Evolutionary conservation across 2,329 filamentous ascomycete genomes (phyloP).

Genomic region (Aureobasidium leucospermi): DNA sequence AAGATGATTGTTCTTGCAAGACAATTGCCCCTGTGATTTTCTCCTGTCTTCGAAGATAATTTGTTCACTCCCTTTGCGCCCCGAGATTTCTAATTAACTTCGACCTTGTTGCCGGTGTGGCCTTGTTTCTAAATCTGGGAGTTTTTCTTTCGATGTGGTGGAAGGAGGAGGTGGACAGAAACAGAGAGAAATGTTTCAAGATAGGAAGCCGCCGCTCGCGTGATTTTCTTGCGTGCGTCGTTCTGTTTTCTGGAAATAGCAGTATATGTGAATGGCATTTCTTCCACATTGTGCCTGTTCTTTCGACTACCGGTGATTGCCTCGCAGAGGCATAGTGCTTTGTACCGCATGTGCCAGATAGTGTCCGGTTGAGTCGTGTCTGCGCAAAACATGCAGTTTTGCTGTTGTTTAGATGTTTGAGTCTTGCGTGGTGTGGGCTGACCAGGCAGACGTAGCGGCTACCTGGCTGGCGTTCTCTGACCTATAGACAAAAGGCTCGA

Average conservation of each 20-base stretch:
- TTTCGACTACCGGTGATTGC: neutral
- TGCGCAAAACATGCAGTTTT: no score
- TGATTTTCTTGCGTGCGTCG: neutral
- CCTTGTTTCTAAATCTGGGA: neutral
- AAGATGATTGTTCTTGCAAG: neutral
- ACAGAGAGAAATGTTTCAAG: neutral
- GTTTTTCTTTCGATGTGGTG: neutral
- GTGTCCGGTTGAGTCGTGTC: no score
- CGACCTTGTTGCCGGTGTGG: neutral
- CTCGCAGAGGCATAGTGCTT: neutral
- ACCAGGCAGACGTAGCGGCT: no score
- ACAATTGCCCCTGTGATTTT: neutral
- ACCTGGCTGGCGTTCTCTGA: neutral
- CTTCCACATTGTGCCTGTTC: neutral
- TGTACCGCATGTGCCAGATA: neutral
- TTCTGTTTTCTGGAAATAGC: neutral
- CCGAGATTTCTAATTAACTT: neutral
- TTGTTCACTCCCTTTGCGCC: neutral
- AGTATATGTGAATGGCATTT: slow-evolving; percentile 4
- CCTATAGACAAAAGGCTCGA: neutral
- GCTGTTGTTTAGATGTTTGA: no score
- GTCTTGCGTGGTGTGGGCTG: no score
- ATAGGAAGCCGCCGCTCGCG: neutral
- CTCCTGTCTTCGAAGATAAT: neutral
- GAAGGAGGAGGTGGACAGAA: neutral